phyloP scores from a whole-genome alignment of 371 early-diverging fungal species.

The Lichtheimia ornata region DNA sequence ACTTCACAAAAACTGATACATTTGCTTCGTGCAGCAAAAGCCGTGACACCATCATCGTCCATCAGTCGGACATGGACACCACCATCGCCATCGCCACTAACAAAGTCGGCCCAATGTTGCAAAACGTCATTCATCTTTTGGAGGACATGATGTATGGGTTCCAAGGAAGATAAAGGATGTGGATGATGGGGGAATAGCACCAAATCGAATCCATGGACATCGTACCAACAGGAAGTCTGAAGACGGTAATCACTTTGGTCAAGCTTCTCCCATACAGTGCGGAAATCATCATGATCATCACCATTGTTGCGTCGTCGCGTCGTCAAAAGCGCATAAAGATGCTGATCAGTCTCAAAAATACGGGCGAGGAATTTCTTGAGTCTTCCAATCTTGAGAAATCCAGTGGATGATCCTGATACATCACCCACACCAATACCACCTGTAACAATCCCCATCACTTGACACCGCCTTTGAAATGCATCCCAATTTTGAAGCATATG shows the following conservation, averaged over 20 bases:
- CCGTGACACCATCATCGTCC: background rate
- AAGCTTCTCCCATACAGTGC: slow-evolving; percentile 34
- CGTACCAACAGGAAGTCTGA: slow-evolving; percentile 56
- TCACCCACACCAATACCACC: slow-evolving; percentile 25
- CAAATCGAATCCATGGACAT: slow-evolving; percentile 44
- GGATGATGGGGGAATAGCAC: slow-evolving; percentile 14
- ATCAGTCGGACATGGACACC: background rate
- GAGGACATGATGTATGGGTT: background rate
- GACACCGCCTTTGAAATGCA: slow-evolving; percentile 37
- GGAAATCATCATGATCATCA: slow-evolving; percentile 24
- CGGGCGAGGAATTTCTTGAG: slow-evolving; percentile 65
- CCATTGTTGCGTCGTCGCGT: slow-evolving; percentile 1
- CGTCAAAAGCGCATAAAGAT: slow-evolving; percentile 47
- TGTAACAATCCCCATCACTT: slow-evolving; percentile 42
- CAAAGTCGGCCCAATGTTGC: background rate
- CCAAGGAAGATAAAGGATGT: background rate
- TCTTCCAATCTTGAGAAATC: slow-evolving; percentile 66
- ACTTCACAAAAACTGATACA: slow-evolving; percentile 28
- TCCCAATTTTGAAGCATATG: slow-evolving; percentile 48
- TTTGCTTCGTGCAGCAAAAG: slow-evolving; percentile 7
- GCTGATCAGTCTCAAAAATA: slow-evolving; percentile 71
- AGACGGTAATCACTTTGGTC: slow-evolving; percentile 29
- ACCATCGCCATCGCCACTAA: background rate
- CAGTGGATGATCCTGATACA: slow-evolving; percentile 28
- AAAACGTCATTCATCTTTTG: slow-evolving; percentile 1